Percentiles rank a stretch among this genome's conserved stretches.
phyloP scores from a whole-genome alignment of 2,329 filamentous ascomycete species.

The Aspergillus caelatus region DNA sequence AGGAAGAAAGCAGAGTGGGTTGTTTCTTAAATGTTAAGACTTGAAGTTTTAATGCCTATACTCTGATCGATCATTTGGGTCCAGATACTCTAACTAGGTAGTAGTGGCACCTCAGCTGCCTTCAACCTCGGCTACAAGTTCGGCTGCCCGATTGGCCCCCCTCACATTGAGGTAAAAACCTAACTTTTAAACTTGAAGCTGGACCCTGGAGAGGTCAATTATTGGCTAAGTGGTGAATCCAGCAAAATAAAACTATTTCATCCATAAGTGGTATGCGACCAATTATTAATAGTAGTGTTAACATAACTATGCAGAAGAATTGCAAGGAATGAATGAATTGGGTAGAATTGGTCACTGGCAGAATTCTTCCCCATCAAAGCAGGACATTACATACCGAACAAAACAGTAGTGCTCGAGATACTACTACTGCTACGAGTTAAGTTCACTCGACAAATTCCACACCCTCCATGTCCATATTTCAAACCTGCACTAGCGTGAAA shows the following conservation, averaged over 20 bases:
- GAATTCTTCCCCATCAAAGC: background rate
- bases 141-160: background rate
- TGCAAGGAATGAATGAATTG: background rate
- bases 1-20: background rate
- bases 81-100: no score
- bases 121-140: constrained; percentile 1
- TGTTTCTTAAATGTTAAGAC: background rate
- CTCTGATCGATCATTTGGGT: background rate
- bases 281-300: background rate
- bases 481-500: constrained; percentile 5
- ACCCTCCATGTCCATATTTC: background rate
- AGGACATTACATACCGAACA: background rate
- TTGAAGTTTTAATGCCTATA: background rate
- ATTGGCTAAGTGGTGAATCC: background rate
- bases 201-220: background rate
- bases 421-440: background rate
- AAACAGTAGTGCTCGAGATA: no score
- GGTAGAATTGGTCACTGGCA: no score
- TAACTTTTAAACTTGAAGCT: background rate
- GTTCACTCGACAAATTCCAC: background rate
- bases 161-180: background rate
- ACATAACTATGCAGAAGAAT: background rate
- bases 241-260: background rate
- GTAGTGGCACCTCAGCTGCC: no score
- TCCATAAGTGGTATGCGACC: background rate